phyloP scores from a whole-genome alignment of 352 stramenopile species.

The Phytophthora ohioensis region DNA sequence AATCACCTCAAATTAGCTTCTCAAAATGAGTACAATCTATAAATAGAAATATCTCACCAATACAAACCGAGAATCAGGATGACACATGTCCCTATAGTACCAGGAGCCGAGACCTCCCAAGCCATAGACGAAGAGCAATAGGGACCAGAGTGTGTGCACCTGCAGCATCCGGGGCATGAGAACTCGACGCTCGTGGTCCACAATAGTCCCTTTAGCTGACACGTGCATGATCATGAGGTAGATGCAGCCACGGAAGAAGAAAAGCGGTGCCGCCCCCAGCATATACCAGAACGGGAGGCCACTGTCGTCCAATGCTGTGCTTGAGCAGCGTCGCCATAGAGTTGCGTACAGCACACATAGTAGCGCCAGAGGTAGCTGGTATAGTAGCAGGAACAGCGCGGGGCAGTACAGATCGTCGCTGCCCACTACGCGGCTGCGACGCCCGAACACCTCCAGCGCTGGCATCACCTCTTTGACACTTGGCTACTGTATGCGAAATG shows the following conservation, averaged over 20 bases:
- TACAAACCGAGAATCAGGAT: slow-evolving; percentile 78
- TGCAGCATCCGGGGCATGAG: slow-evolving; percentile 87
- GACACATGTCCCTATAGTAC: slow-evolving; percentile 77
- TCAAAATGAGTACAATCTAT: slow-evolving; percentile 11
- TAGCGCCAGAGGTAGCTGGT: slow-evolving; percentile 77
- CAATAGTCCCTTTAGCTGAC: slow-evolving; percentile 85
- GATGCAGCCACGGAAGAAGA: slow-evolving; percentile 86
- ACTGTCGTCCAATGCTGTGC: slow-evolving; percentile 60
- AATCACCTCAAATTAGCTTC: slow-evolving; percentile 24
- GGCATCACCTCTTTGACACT: slow-evolving; percentile 52
- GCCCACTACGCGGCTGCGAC: slow-evolving; percentile 81
- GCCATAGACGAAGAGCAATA: slow-evolving; percentile 72
- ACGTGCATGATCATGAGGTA: slow-evolving; percentile 90
- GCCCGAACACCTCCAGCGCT: slow-evolving; percentile 85
- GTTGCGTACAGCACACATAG: slow-evolving; percentile 69
- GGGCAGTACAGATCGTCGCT: slow-evolving; percentile 90
- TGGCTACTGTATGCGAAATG: slow-evolving; percentile 32
- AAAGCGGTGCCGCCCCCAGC: slow-evolving; percentile 64
- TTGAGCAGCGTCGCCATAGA: slow-evolving; percentile 74
- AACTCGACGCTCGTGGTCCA: slow-evolving; percentile 87
- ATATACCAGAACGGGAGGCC: slow-evolving; percentile 87
- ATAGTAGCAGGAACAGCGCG: slow-evolving; percentile 77
- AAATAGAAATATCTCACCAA: slow-evolving; percentile 54
- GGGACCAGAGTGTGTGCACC: slow-evolving; percentile 79
- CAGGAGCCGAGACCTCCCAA: slow-evolving; percentile 67